phyloP scores from a whole-genome alignment of 257 asterid species.

The Euphrasia confusa region DNA sequence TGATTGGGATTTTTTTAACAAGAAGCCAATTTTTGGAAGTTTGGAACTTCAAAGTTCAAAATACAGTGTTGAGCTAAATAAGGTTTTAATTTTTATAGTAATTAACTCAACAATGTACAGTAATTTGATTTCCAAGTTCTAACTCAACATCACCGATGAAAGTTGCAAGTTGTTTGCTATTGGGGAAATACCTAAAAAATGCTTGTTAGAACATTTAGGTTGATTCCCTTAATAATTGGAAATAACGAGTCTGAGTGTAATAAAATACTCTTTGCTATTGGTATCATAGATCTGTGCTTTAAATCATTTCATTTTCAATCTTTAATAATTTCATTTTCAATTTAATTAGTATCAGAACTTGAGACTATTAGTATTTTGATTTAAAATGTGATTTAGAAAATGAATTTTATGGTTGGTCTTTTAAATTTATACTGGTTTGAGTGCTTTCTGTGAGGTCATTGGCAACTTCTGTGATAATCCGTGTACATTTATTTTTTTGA shows the following conservation, averaged over 20 bases:
- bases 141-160: background rate
- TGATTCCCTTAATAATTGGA: background rate
- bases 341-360: background rate
- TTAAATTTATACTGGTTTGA: background rate
- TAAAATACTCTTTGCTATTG: background rate
- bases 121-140: too few relatives aligned
- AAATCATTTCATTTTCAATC: background rate
- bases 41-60: background rate
- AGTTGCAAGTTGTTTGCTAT: background rate
- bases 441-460: slow-evolving; percentile 3
- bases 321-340: background rate
- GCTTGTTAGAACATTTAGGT: slow-evolving; percentile 2
- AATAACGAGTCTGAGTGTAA: background rate
- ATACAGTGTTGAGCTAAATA: background rate
- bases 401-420: background rate
- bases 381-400: slow-evolving; percentile 3
- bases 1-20: background rate
- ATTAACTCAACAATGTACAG: too few relatives aligned
- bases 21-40: background rate
- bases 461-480: slow-evolving; percentile 7
- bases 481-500: slow-evolving; percentile 5
- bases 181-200: background rate
- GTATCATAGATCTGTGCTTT: background rate
- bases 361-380: background rate
- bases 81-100: background rate